Evolutionary conservation across 805 yeast genomes (phyloP).

Genomic region (Blastobotrys robertii): DNA sequence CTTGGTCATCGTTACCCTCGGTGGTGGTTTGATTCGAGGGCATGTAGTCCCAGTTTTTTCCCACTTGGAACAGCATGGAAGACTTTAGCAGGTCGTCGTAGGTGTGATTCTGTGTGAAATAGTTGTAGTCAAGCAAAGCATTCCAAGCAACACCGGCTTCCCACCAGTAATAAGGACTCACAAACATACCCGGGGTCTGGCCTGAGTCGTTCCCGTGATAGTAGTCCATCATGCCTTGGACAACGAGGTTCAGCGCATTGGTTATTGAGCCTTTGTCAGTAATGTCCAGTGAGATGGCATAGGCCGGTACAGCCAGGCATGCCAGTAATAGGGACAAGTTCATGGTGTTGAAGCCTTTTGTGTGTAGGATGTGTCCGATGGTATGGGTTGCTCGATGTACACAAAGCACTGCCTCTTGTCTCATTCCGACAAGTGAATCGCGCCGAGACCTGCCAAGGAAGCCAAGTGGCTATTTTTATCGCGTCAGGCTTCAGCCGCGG

Average conservation of each 20-base stretch:
- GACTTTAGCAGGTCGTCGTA: conserved; percentile 46
- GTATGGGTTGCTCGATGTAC: too few relatives aligned
- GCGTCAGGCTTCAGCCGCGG: too few relatives aligned
- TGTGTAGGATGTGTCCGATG: too few relatives aligned
- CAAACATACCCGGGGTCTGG: conserved; percentile 62
- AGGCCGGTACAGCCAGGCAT: background rate
- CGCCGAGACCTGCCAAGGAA: too few relatives aligned
- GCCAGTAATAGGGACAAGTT: too few relatives aligned
- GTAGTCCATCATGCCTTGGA: conserved; percentile 71
- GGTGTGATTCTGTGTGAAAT: conserved; percentile 56
- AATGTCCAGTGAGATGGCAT: conserved; percentile 24
- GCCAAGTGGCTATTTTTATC: too few relatives aligned
- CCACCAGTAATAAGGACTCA: conserved; percentile 82
- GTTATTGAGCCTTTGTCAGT: conserved; percentile 15
- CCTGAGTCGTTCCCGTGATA: conserved; percentile 61
- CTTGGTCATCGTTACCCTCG: conserved; percentile 92
- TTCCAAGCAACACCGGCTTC: conserved; percentile 71
- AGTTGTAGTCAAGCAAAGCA: conserved; percentile 67
- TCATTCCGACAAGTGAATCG: too few relatives aligned
- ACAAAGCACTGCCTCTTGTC: too few relatives aligned
- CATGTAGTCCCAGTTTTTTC: conserved; percentile 54
- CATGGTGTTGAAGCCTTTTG: too few relatives aligned
- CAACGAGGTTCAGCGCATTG: conserved; percentile 50
- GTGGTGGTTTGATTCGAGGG: conserved; percentile 74
- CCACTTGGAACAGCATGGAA: conserved; percentile 46